Conservation (phyloP, 805 yeast species). For the Cyberlindnera misumaiensis region DNA sequence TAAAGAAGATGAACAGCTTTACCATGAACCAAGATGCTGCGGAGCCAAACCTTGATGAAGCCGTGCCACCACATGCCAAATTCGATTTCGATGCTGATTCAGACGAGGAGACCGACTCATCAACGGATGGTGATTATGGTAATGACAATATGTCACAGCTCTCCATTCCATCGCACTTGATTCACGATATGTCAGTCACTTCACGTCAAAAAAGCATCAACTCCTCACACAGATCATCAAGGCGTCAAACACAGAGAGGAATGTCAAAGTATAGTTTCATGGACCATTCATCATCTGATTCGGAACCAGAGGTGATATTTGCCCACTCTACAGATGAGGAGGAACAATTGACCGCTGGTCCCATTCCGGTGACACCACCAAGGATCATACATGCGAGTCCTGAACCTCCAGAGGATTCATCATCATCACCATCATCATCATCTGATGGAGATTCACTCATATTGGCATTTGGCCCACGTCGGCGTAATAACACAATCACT, state of each 20-base stretch:
- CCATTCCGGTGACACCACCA: not conserved
- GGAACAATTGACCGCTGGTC: not conserved
- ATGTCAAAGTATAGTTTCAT: constrained; percentile 23
- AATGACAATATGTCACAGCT: constrained; percentile 9
- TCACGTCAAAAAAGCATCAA: constrained; percentile 1
- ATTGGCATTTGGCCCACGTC: constrained; percentile 4
- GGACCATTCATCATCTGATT: constrained; percentile 14
- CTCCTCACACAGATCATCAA: constrained; percentile 1
- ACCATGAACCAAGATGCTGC: constrained; percentile 12
- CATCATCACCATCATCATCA: not conserved
- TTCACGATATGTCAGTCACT: constrained; percentile 6
- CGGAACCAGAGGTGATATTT: constrained; percentile 14
- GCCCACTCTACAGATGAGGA: constrained; percentile 11
- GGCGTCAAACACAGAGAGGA: constrained; percentile 4
- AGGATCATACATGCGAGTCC: not conserved
- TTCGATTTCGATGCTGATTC: constrained; percentile 7
- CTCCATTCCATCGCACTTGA: constrained; percentile 13
- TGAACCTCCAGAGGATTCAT: not conserved
- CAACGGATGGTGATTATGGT: constrained; percentile 3
- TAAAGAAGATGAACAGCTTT: constrained; percentile 15
- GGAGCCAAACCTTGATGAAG: constrained; percentile 10
- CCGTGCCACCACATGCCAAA: constrained; percentile 18
- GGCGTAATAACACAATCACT: constrained; percentile 25
- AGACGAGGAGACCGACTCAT: constrained; percentile 3
- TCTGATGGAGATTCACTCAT: constrained; percentile 7